phyloP scores from a whole-genome alignment of 1,284 basidiomycete genomes.

The Fomitopsis palustris region DNA sequence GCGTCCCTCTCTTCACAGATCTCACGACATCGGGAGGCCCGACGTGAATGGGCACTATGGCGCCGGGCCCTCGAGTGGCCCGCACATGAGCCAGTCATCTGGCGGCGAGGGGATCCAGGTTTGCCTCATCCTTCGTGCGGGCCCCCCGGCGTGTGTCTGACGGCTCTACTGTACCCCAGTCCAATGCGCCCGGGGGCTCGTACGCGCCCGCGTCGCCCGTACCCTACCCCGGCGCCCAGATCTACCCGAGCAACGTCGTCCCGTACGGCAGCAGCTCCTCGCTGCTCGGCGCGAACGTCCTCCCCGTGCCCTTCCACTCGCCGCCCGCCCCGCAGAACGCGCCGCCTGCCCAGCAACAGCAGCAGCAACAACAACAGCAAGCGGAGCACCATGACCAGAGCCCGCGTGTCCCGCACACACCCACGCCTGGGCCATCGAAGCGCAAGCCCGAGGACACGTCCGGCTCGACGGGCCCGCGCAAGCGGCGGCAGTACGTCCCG shows the following conservation, averaged over 20 bases:
- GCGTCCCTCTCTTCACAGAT: not conserved
- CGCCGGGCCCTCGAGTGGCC: not conserved
- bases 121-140: not conserved
- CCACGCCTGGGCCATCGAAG: constrained; percentile 8
- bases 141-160: not conserved
- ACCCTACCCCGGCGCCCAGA: not conserved
- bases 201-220: constrained; percentile 2
- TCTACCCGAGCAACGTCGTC: constrained; percentile 9
- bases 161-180: not conserved
- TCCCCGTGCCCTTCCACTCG: constrained; percentile 8
- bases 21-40: not conserved
- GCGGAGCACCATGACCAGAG: not conserved
- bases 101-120: constrained; percentile 4
- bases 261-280: constrained; percentile 10
- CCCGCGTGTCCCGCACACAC: not conserved
- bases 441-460: constrained; percentile 16
- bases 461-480: constrained; percentile 6
- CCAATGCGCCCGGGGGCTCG: not conserved
- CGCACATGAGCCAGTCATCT: not conserved
- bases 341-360: not conserved
- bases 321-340: constrained; percentile 2
- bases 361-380: not conserved
- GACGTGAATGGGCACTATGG: not conserved
- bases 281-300: constrained; percentile 6
- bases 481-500: constrained; percentile 11